Conservation (phyloP, 1,139 yeast species). For the Kurtzmaniella quercitrusa region DNA sequence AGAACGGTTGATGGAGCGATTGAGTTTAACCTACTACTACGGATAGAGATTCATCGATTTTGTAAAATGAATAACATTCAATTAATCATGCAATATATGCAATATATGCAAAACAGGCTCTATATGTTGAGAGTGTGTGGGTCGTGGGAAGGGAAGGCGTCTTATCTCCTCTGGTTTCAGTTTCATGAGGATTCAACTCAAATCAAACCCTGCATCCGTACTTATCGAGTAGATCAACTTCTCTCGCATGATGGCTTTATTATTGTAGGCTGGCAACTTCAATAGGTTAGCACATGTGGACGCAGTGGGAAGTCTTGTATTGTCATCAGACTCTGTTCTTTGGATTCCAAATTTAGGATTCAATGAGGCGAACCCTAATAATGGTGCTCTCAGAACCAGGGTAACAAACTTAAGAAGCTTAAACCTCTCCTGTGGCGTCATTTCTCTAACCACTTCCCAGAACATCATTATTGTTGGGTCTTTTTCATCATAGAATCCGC, state of each 20-base stretch:
- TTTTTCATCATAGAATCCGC: conserved; percentile 53
- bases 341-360: conserved; percentile 79
- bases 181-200: conserved; percentile 17
- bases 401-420: conserved; percentile 82
- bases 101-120: too few relatives aligned
- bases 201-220: conserved; percentile 82
- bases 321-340: conserved; percentile 37
- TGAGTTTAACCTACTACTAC: too few relatives aligned
- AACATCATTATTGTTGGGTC: conserved; percentile 58
- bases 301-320: conserved; percentile 73
- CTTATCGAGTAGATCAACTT: conserved; percentile 76
- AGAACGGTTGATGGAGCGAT: too few relatives aligned
- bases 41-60: not conserved
- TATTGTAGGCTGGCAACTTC: conserved; percentile 76
- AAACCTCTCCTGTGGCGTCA: conserved; percentile 55
- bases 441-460: conserved; percentile 75
- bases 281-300: conserved; percentile 88
- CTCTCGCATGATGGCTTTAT: conserved; percentile 51
- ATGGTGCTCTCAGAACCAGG: conserved; percentile 86
- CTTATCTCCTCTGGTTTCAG: too few relatives aligned
- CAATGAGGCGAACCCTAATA: conserved; percentile 75
- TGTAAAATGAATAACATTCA: too few relatives aligned
- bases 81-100: too few relatives aligned
- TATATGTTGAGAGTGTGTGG: too few relatives aligned
- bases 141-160: too few relatives aligned